Evolutionary conservation across 2,329 filamentous ascomycete genomes (phyloP), one percentile per base, ranked within the genome.

Genomic region (Teratosphaeria nubilosa): DNA sequence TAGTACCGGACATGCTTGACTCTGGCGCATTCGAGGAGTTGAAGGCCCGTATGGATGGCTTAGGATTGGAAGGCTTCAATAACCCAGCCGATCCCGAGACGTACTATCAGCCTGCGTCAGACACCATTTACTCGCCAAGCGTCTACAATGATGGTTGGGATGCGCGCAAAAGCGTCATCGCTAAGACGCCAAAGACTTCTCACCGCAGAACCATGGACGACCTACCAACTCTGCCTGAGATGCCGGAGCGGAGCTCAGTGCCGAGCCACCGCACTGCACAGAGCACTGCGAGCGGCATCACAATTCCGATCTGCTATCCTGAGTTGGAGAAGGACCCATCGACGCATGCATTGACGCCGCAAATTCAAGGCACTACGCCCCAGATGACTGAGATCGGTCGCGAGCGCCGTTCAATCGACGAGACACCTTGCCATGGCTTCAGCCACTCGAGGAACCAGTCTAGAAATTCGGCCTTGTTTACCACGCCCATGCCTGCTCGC

Each of bases 31-130:
- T 70, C 32, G 62, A 68, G 20, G 66, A 70, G n/a, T 58, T 66
- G 54, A 68, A 67, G 54, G 57, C 61, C 24, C 60, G 68, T 13
- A 48, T 68, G 3, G 64, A 68, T 48, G 67, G 64, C 20, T 59
- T 70, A 22, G 64, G 62, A 2, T 58, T 70, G 27, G 66, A 68
- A 55, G 68, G 69, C 27, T 68, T 70, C 63, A 66, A 51, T 48
- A 56, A 66, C 56, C 64, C 67, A 10, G 52, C 57, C 7, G 69
- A 69, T 58, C 51, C 51, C 20, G 51, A 53, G 25, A 66, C 57
- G 48, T 55, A 59, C 51, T 56, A 60, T 22, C 59, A 59, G 37
- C 34, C 34, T 7, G 59, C 54, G 24, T 32, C 54, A 25, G 57
- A 54, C 7, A 51, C 57, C 20, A 55, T 54, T 1, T 69, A 70